Conservation (phyloP, 2,329 filamentous ascomycete species). For the Alternaria consortialis region DNA sequence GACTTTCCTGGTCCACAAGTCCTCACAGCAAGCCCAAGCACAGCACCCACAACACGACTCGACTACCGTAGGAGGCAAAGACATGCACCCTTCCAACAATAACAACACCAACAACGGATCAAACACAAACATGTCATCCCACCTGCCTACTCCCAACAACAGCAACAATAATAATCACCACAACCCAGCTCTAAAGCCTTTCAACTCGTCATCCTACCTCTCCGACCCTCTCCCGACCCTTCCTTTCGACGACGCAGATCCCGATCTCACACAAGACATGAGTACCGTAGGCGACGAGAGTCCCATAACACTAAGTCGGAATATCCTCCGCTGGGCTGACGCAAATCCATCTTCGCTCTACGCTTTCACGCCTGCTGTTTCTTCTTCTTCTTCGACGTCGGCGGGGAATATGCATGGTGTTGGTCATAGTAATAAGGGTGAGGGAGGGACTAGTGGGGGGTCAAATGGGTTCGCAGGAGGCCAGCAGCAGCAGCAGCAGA, state of each 20-base stretch:
- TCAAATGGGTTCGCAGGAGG: not conserved
- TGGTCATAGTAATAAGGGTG: not conserved
- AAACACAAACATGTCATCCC: not conserved
- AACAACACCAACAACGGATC: not conserved
- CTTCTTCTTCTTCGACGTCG: not conserved
- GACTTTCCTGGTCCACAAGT: not conserved
- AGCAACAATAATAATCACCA: not conserved
- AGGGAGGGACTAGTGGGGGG: not conserved
- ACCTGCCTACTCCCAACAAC: not conserved
- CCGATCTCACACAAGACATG: conserved; percentile 26
- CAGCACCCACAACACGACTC: not conserved
- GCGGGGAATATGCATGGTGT: not conserved
- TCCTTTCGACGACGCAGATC: conserved; percentile 19
- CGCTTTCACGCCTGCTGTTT: not conserved
- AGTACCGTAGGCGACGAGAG: conserved; percentile 31
- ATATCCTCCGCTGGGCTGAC: conserved; percentile 52
- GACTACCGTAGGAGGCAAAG: not conserved
- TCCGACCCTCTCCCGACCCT: conserved; percentile 14
- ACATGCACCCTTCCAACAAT: not conserved
- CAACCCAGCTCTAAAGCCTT: conserved; percentile 7
- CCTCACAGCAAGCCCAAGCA: not conserved
- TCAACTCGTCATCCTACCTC: conserved; percentile 15
- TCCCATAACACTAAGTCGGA: conserved; percentile 48
- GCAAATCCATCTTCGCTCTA: conserved; percentile 36
- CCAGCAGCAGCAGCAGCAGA: not conserved